Evolutionary conservation across 495 filamentous ascomycete species (phyloP).

Genomic region (Hyaloscypha hepaticicola): DNA sequence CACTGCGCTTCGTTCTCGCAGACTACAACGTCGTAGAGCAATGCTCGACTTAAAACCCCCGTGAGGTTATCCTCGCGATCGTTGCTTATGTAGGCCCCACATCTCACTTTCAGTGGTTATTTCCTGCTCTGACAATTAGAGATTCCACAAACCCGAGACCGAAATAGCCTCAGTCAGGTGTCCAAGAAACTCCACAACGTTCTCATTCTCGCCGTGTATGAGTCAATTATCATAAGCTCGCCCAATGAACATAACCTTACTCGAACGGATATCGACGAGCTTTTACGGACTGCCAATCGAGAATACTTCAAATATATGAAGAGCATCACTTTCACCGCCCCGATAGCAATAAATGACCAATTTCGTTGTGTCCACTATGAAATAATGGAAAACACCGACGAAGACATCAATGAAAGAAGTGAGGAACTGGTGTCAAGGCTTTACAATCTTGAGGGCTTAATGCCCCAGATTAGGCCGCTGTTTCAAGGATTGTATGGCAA

Average conservation of each 20-base stretch:
- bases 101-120: not conserved
- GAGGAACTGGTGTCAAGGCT: not conserved
- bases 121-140: not conserved
- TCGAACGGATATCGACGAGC: not conserved
- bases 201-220: not conserved
- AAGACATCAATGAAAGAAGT: not conserved
- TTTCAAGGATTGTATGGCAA: not conserved
- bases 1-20: no score
- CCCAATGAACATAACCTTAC: not conserved
- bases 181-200: conserved; percentile 1
- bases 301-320: not conserved
- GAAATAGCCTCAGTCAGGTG: not conserved
- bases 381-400: not conserved
- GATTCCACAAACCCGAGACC: not conserved
- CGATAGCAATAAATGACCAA: conserved; percentile 1
- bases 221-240: not conserved
- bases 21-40: no score
- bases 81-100: not conserved
- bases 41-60: not conserved
- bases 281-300: not conserved
- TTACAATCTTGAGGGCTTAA: not conserved
- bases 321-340: not conserved
- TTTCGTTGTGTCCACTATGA: not conserved
- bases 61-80: not conserved
- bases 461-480: conserved; percentile 2